Base-by-base conservation (phyloP, 352 stramenopile species). In the Globisporangium mamillatum region DNA sequence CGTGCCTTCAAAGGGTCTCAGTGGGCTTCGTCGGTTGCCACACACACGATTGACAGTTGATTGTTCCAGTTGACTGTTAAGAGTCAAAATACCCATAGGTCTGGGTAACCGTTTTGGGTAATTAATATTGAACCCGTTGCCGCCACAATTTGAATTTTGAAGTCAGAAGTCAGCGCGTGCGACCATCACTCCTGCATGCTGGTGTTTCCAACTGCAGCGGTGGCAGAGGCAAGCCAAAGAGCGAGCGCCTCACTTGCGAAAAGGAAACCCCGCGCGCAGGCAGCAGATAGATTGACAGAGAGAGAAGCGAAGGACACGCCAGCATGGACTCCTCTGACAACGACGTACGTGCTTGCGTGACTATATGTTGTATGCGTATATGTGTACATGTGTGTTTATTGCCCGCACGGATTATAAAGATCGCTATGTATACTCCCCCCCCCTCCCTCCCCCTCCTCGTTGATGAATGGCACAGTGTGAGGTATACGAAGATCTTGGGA, bases 261-360 rank as follows among this genome's bases (percentile, higher is more conserved):
- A 69, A 32, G 62, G 52, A 57, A 63, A 69, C 56, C 41, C 24
- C 38, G 48, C 50, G 20, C 25, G 18, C 46, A 48, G 3, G 3
- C n/a, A 7, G 32, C 14, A 4, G 48, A 7, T 2, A 46, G 25
- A 27, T 22, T 7, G 7, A 54, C 16, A 44, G n/a, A 48, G 32
- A n/a, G 10, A 48, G 41, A 46, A 29, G 18, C 52, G 14, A 50
- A 41, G 54, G 36, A 29, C 22, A 34, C 54, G 70, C 61, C 48
- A 88, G 80, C 48, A 88, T 82, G 80, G 76, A 77, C 63, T 77
- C 81, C 59, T 86, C 78, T 7, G 78, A 86, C 58, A 73, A 86
- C 32, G 76, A 86, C 58, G 81, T 89, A 57, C 58, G 78, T 80
- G 18, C 32, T 18, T n/a, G 32, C n/a, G n/a, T 53, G 20, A 41